These are phyloP conservation scores for Ophiocordyceps robertsii DNA, from an alignment of 2,329 filamentous ascomycete species.

Conservation along the genomic window DNA sequence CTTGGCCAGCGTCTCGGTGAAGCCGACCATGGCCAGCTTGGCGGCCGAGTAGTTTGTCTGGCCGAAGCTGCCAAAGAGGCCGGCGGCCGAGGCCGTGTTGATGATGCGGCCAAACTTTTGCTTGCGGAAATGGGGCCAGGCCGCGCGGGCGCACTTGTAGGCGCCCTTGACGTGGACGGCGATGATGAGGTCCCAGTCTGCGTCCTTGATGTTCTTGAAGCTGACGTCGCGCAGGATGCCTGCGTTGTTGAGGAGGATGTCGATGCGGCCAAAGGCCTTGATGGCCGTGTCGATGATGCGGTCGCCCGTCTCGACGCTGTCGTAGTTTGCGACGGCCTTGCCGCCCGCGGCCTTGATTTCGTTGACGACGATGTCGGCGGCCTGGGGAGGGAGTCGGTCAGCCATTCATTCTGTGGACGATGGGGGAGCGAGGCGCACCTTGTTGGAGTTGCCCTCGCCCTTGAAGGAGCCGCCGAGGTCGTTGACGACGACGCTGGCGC, in stretches of 20 bases:
- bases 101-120: slow-evolving; percentile 97
- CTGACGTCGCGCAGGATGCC: slow-evolving; percentile 89
- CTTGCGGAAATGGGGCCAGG: slow-evolving; percentile 96
- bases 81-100: slow-evolving; percentile 92
- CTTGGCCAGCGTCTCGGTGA: slow-evolving; percentile 95
- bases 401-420: too few relatives aligned
- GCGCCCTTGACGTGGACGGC: slow-evolving; percentile 85
- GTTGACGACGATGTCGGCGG: slow-evolving; percentile 70
- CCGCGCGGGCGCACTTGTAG: slow-evolving; percentile 89
- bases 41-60: slow-evolving; percentile 96
- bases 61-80: slow-evolving; percentile 89
- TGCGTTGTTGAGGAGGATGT: slow-evolving; percentile 95
- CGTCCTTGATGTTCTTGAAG: slow-evolving; percentile 98
- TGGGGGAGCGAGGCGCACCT: slow-evolving; percentile 48
- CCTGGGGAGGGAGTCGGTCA: slow-evolving; percentile 29
- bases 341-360: slow-evolving; percentile 80
- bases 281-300: slow-evolving; percentile 86
- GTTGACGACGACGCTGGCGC: slow-evolving; percentile 92
- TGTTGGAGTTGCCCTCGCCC: slow-evolving; percentile 76
- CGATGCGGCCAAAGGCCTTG: slow-evolving; percentile 70
- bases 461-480: slow-evolving; percentile 89
- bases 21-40: slow-evolving; percentile 89
- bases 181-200: slow-evolving; percentile 93
- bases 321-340: slow-evolving; percentile 95
- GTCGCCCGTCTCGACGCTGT: slow-evolving; percentile 85